A percentile compares a stretch with the other conserved stretches of the same genome.
These are phyloP conservation scores for Malus hybrid DNA, from an alignment of 331 rosid species.

Conservation along the genomic window DNA sequence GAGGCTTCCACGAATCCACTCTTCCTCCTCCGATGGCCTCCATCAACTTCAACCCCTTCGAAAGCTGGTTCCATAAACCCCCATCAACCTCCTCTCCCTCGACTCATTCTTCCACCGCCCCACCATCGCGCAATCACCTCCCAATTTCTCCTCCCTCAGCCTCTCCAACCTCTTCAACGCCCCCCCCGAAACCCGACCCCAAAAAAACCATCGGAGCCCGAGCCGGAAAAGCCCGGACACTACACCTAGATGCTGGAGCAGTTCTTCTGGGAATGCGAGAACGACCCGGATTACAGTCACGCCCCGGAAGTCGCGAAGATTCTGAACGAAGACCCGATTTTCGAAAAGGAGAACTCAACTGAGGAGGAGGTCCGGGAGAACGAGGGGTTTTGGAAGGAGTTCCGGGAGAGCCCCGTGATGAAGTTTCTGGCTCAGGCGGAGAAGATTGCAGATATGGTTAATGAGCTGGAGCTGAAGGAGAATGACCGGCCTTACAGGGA, in stretches of 20 bases:
- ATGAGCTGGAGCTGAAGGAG: slow-evolving; percentile 54
- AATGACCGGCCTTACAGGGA: slow-evolving; percentile 51
- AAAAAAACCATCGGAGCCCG: background rate
- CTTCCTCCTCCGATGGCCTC: slow-evolving; percentile 47
- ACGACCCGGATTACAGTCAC: slow-evolving; percentile 49
- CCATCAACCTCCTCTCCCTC: slow-evolving; percentile 27
- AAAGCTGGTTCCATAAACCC: slow-evolving; percentile 65
- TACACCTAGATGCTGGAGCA: slow-evolving; percentile 44
- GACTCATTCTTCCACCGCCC: slow-evolving; percentile 14
- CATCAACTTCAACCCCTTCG: slow-evolving; percentile 69
- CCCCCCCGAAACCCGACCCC: slow-evolving; percentile 10
- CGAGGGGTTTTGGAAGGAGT: slow-evolving; percentile 38
- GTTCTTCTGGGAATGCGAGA: slow-evolving; percentile 67
- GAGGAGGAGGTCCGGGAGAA: slow-evolving; percentile 56
- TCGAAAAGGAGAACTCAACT: slow-evolving; percentile 52
- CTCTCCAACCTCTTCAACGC: slow-evolving; percentile 32
- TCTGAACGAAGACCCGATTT: slow-evolving; percentile 39
- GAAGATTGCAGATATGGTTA: slow-evolving; percentile 38
- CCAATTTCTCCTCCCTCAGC: slow-evolving; percentile 56
- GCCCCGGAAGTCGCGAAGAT: slow-evolving; percentile 65
- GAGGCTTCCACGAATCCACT: background rate
- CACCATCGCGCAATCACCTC: background rate
- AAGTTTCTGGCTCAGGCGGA: slow-evolving; percentile 55
- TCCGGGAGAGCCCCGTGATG: slow-evolving; percentile 46
- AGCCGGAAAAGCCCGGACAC: slow-evolving; percentile 39